These are phyloP conservation scores for Colletotrichum camelliae DNA, from an alignment of 2,329 filamentous ascomycete species.

Conservation along the genomic window DNA sequence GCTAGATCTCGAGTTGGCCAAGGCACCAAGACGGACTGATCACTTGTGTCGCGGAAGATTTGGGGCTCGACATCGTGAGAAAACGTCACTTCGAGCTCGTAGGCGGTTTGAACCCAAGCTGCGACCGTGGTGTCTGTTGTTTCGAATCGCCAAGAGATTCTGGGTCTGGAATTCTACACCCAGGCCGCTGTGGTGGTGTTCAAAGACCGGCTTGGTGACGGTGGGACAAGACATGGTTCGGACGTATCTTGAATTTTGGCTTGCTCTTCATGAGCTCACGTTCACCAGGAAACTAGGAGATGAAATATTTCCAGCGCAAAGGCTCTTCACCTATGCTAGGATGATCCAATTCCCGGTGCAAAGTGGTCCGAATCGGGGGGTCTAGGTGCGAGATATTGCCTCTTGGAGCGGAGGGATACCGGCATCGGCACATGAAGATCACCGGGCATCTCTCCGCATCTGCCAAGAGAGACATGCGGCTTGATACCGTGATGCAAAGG, in stretches of 20 bases:
- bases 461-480: background rate
- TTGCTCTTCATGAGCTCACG: background rate
- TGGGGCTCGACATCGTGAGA: background rate
- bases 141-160: slow-evolving; percentile 24
- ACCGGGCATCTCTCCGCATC: background rate
- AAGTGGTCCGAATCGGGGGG: background rate
- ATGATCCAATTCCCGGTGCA: background rate
- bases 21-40: slow-evolving; percentile 21
- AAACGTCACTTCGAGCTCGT: slow-evolving; percentile 21
- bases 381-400: background rate
- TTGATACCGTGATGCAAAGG: background rate
- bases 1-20: slow-evolving; percentile 26
- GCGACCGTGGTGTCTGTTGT: background rate
- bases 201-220: slow-evolving; percentile 15
- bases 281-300: background rate
- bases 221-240: slow-evolving; percentile 1
- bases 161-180: slow-evolving; percentile 17
- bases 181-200: slow-evolving; percentile 24
- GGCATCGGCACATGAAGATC: background rate
- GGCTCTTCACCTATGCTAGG: background rate
- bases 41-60: background rate
- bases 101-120: slow-evolving; percentile 20
- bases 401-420: background rate
- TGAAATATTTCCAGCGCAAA: background rate
- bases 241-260: background rate